Conservation (phyloP, 2,329 filamentous ascomycete genomes). For the Ophiostoma ips region DNA sequence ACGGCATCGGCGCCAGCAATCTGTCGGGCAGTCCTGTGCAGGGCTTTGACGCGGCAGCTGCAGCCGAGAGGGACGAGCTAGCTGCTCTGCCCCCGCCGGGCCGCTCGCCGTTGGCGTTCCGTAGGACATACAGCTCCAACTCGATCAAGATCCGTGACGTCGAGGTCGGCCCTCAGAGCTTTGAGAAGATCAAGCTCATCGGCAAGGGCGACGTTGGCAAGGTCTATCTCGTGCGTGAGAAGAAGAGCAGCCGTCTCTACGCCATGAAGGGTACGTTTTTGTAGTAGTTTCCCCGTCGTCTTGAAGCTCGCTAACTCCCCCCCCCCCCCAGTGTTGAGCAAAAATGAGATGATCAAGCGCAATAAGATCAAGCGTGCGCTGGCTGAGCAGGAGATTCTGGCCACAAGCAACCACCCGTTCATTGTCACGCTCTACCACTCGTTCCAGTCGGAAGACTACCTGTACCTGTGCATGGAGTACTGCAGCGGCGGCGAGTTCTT, state of each 20-base stretch:
- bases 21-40: constrained; percentile 1
- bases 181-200: constrained; percentile 99
- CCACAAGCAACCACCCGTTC: constrained; percentile 97
- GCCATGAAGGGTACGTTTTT: constrained; percentile 60
- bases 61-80: constrained; percentile 35
- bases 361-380: constrained; percentile 99
- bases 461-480: constrained; percentile 99
- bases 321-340: constrained; percentile 52
- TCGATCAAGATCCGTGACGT: constrained; percentile 98
- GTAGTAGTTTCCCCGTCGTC: background rate
- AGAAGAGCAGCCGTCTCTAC: constrained; percentile 90
- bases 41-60: constrained; percentile 18
- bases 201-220: constrained; percentile 98
- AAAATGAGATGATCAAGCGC: constrained; percentile 99
- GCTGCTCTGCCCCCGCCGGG: constrained; percentile 53
- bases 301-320: background rate
- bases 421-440: constrained; percentile 98
- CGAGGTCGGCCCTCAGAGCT: constrained; percentile 86
- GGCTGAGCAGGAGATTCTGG: constrained; percentile 93
- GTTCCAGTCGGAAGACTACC: constrained; percentile 95
- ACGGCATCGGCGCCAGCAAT: constrained; percentile 16
- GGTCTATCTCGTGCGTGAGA: constrained; percentile 92
- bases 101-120: constrained; percentile 61
- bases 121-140: constrained; percentile 95
- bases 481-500: constrained; percentile 99